These are phyloP conservation scores for Fusarium hostae DNA, from an alignment of 2,329 filamentous ascomycete species.

Conservation along the genomic window DNA sequence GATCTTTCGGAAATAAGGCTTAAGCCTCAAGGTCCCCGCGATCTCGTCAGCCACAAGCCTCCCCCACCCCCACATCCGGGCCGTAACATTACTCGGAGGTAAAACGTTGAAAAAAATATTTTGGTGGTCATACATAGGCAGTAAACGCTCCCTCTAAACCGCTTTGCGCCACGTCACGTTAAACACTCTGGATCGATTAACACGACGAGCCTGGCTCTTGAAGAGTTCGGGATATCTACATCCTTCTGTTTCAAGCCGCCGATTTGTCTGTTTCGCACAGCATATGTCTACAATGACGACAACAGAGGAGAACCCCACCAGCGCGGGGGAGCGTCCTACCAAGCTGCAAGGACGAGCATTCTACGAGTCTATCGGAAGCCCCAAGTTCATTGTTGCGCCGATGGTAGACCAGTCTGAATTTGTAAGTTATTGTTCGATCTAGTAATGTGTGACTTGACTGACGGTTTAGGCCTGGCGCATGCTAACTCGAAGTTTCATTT, in stretches of 20 bases:
- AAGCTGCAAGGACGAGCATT: slow-evolving; percentile 89
- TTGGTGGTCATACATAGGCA: background rate
- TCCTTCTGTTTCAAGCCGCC: background rate
- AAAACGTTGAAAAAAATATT: background rate
- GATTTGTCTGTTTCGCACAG: slow-evolving; percentile 14
- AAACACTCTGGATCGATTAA: slow-evolving; percentile 39
- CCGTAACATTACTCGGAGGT: background rate
- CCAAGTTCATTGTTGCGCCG: slow-evolving; percentile 89
- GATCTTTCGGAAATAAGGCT: background rate
- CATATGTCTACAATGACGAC: slow-evolving; percentile 49
- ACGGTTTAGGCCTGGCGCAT: slow-evolving; percentile 86
- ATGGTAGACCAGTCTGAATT: slow-evolving; percentile 99
- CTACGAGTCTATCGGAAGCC: slow-evolving; percentile 93
- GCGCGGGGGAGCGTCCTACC: slow-evolving; percentile 35
- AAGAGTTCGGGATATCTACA: slow-evolving; percentile 36
- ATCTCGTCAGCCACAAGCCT: background rate
- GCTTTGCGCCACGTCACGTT: slow-evolving; percentile 1
- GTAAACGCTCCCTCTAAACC: background rate
- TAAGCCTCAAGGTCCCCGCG: background rate
- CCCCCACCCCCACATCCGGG: slow-evolving; percentile 2
- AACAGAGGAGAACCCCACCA: slow-evolving; percentile 30
- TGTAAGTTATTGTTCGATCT: slow-evolving; percentile 63
- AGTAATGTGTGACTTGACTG: background rate
- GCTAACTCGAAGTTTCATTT: slow-evolving; percentile 92
- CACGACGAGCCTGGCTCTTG: slow-evolving; percentile 36